Evolutionary conservation across 441 rosid genomes (phyloP).

Genomic region (Omphalea diandra): DNA sequence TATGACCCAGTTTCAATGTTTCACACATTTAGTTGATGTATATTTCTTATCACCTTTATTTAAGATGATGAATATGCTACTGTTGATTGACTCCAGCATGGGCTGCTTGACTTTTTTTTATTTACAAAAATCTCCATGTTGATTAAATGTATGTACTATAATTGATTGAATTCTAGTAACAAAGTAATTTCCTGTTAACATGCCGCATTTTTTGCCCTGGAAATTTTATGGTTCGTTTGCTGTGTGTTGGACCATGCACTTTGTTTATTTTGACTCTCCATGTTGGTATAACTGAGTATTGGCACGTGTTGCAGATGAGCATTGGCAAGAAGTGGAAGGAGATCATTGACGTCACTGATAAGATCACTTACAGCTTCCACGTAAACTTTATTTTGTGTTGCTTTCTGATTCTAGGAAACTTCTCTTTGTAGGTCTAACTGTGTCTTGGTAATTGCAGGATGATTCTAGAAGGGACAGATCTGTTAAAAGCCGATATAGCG

Average conservation of each 20-base stretch:
- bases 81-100: neutral
- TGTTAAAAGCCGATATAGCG: conserved; percentile 54
- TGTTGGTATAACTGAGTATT: no score
- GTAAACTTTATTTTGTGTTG: conserved; percentile 34
- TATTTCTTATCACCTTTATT: neutral
- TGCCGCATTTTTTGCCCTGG: neutral
- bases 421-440: conserved; percentile 13
- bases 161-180: no score
- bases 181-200: neutral
- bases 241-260: neutral
- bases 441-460: conserved; percentile 50
- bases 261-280: neutral
- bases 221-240: neutral
- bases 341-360: conserved; percentile 68
- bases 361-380: conserved; percentile 75
- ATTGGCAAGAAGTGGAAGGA: conserved; percentile 98
- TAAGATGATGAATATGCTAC: neutral
- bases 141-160: neutral
- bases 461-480: conserved; percentile 62
- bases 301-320: conserved; percentile 51
- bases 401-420: conserved; percentile 9
- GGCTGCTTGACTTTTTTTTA: neutral
- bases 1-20: neutral
- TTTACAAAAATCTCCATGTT: neutral
- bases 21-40: neutral